Evolutionary conservation across 306 rosid genomes (phyloP).

Genomic region (Morella rubra): DNA sequence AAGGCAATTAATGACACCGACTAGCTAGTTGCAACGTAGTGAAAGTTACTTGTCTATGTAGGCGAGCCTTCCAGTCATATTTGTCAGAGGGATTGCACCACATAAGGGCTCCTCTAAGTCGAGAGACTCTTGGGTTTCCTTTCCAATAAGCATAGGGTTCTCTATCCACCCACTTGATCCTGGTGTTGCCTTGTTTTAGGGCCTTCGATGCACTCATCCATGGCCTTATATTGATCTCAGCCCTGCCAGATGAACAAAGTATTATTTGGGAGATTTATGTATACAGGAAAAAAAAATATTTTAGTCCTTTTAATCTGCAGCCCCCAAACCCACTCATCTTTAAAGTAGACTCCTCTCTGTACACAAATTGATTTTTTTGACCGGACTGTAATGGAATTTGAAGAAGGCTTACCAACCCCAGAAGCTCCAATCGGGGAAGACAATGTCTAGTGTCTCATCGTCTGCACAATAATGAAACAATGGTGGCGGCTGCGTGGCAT

Average conservation of each 20-base stretch:
- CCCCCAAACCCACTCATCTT: no score
- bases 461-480: slow-evolving; percentile 51
- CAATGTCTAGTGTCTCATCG: slow-evolving; percentile 34
- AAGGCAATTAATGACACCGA: no score
- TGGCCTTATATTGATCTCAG: slow-evolving; percentile 44
- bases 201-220: slow-evolving; percentile 34
- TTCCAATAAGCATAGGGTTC: slow-evolving; percentile 54
- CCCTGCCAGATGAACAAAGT: slow-evolving; percentile 21
- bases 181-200: slow-evolving; percentile 36
- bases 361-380: no score
- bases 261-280: no score
- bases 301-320: no score
- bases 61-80: slow-evolving; percentile 41
- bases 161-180: slow-evolving; percentile 44
- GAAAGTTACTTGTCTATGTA: slow-evolving; percentile 34
- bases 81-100: slow-evolving; percentile 31
- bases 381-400: neutral
- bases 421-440: slow-evolving; percentile 59
- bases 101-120: neutral
- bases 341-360: no score
- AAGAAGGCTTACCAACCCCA: slow-evolving; percentile 53
- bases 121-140: slow-evolving; percentile 23
- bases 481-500: slow-evolving; percentile 34
- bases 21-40: no score
- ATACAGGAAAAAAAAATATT: no score